These are phyloP conservation scores for Metschnikowia kunwiensis DNA, from an alignment of 805 yeast species.

Conservation along the genomic window DNA sequence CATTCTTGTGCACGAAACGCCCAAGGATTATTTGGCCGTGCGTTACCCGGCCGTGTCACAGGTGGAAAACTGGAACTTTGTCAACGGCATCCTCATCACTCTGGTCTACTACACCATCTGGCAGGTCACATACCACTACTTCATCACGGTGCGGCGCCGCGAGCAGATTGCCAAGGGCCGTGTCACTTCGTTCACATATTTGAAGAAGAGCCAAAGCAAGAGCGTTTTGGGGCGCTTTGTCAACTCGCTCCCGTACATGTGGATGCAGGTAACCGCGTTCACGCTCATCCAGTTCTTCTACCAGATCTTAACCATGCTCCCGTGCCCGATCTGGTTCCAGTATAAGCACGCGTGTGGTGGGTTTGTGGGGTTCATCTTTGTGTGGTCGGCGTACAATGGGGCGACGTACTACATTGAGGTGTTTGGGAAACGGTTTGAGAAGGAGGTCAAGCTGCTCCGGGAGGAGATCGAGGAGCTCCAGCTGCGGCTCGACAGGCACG, in stretches of 20 bases:
- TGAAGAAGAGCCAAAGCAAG: conserved; percentile 67
- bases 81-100: conserved; percentile 71
- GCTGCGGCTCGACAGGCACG: conserved; percentile 14
- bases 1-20: conserved; percentile 78
- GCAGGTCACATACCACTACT: conserved; percentile 89
- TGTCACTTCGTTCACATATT: conserved; percentile 82
- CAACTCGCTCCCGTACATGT: conserved; percentile 74
- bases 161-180: conserved; percentile 82
- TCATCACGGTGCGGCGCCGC: conserved; percentile 76
- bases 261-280: conserved; percentile 83
- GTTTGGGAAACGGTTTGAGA: conserved; percentile 86
- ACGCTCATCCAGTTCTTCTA: conserved; percentile 83
- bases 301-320: conserved; percentile 80
- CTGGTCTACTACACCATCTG: conserved; percentile 80
- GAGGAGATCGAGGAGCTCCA: conserved; percentile 68
- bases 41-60: conserved; percentile 82
- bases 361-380: conserved; percentile 70
- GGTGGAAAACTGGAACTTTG: conserved; percentile 63
- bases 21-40: conserved; percentile 45
- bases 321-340: conserved; percentile 86
- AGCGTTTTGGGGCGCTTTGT: conserved; percentile 71
- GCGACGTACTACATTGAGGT: conserved; percentile 92
- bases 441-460: conserved; percentile 72
- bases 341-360: conserved; percentile 62
- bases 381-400: conserved; percentile 84